Percentiles rank a stretch among this genome's conserved stretches.
Evolutionary conservation across 2,329 filamentous ascomycete species (phyloP).

Genomic region (Zymoseptoria ardabiliae): DNA sequence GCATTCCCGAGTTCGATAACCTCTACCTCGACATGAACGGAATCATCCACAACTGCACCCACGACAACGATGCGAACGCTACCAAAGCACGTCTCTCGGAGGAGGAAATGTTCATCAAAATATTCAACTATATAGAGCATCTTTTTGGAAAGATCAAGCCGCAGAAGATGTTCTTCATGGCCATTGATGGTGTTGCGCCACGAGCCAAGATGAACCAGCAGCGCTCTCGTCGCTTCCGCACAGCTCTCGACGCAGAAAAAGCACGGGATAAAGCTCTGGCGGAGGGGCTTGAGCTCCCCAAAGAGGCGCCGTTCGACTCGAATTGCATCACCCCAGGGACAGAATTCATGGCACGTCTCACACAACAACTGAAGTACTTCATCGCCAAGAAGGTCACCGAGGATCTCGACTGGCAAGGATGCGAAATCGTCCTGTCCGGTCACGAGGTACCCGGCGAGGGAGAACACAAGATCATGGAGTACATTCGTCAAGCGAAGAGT

Average conservation of each 20-base stretch:
- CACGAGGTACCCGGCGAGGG: slow-evolving; percentile 97
- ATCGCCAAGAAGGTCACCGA: slow-evolving; percentile 98
- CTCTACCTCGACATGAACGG: slow-evolving; percentile 98
- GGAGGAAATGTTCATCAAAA: slow-evolving; percentile 98
- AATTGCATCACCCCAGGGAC: slow-evolving; percentile 98
- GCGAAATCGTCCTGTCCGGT: slow-evolving; percentile 90
- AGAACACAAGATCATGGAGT: slow-evolving; percentile 99
- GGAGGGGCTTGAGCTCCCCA: slow-evolving; percentile 86
- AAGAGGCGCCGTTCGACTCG: slow-evolving; percentile 94
- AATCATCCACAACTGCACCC: slow-evolving; percentile 98
- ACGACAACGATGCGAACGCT: slow-evolving; percentile 90
- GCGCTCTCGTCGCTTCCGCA: slow-evolving; percentile 87
- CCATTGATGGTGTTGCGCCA: slow-evolving; percentile 93
- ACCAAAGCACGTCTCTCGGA: slow-evolving; percentile 88
- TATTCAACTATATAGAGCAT: slow-evolving; percentile 99
- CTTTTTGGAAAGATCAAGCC: slow-evolving; percentile 98
- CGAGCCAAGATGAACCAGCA: slow-evolving; percentile 99
- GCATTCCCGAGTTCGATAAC: slow-evolving; percentile 97
- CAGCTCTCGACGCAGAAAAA: slow-evolving; percentile 80
- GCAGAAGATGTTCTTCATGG: slow-evolving; percentile 98
- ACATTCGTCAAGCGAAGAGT: slow-evolving; percentile 94
- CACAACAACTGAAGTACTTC: slow-evolving; percentile 92
- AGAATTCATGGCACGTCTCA: slow-evolving; percentile 95
- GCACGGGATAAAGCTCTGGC: slow-evolving; percentile 86
- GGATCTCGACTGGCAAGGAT: slow-evolving; percentile 94